phyloP scores from a whole-genome alignment of 2,329 filamentous ascomycete species.

The Phaeosphaeriaceae sp. region DNA sequence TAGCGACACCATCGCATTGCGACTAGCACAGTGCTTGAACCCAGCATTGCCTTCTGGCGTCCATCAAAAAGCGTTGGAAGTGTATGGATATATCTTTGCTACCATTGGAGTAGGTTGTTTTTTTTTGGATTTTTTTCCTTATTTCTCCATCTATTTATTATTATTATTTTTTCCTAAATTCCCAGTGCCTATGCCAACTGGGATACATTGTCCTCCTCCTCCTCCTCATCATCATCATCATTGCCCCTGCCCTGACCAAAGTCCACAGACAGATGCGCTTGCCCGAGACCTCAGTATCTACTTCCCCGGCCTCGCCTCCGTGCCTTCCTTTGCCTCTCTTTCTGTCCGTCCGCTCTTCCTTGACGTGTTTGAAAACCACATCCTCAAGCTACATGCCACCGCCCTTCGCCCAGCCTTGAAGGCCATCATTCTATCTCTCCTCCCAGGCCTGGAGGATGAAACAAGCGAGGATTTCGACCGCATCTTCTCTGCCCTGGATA shows the following conservation, averaged over 20 bases:
- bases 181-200: too few species aligned
- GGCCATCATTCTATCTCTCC: conserved; percentile 82
- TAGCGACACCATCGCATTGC: conserved; percentile 83
- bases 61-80: conserved; percentile 94
- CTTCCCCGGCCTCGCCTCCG: conserved; percentile 85
- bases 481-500: conserved; percentile 78
- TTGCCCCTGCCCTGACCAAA: too few species aligned
- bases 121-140: too few species aligned
- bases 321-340: conserved; percentile 92
- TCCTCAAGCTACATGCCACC: conserved; percentile 72
- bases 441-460: conserved; percentile 93
- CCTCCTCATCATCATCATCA: too few species aligned
- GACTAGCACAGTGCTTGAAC: conserved; percentile 93
- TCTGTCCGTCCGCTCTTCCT: conserved; percentile 87
- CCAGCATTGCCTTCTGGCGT: conserved; percentile 92
- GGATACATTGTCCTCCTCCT: not conserved
- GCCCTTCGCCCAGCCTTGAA: conserved; percentile 87
- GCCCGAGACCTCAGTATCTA: conserved; percentile 85
- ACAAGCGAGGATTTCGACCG: conserved; percentile 96
- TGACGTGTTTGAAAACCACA: conserved; percentile 79
- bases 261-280: conserved; percentile 70
- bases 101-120: conserved; percentile 76
- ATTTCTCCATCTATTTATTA: too few species aligned
- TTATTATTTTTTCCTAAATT: too few species aligned
- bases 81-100: conserved; percentile 88